phyloP scores from a whole-genome alignment of 2,329 filamentous ascomycete genomes.

The Fusarium musae region DNA sequence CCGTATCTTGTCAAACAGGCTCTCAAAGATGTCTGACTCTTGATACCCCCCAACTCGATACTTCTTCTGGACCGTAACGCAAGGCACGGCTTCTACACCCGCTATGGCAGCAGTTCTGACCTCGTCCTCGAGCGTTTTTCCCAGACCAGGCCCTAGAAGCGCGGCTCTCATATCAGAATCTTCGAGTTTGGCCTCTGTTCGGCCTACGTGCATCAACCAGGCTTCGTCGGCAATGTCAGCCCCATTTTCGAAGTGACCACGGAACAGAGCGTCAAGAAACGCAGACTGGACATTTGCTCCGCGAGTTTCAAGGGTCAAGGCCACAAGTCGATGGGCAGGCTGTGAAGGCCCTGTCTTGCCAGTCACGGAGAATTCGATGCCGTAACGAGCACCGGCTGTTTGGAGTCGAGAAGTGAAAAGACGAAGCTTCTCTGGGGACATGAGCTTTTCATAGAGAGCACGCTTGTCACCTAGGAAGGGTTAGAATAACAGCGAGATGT shows the following conservation, averaged over 20 bases:
- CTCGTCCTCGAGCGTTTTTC: conserved; percentile 46
- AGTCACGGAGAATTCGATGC: conserved; percentile 54
- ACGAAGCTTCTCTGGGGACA: conserved; percentile 44
- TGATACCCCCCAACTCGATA: conserved; percentile 79
- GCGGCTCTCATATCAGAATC: conserved; percentile 42
- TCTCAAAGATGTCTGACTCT: conserved; percentile 71
- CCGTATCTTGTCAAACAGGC: conserved; percentile 70
- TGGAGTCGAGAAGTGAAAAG: conserved; percentile 48
- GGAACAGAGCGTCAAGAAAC: conserved; percentile 56
- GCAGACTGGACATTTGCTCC: conserved; percentile 51
- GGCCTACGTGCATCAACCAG: conserved; percentile 53
- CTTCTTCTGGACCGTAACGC: conserved; percentile 75
- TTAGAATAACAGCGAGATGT: background rate
- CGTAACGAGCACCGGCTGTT: conserved; percentile 48
- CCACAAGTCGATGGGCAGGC: conserved; percentile 60
- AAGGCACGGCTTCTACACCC: conserved; percentile 74
- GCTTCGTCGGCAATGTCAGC: conserved; percentile 54
- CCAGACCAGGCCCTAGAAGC: conserved; percentile 47
- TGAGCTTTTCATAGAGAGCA: conserved; percentile 50
- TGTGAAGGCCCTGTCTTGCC: conserved; percentile 58
- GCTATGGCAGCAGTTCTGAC: conserved; percentile 44
- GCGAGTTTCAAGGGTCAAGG: conserved; percentile 51
- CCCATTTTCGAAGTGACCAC: conserved; percentile 55
- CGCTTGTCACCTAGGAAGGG: conserved; percentile 48
- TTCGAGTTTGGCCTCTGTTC: conserved; percentile 46